These are phyloP conservation scores for Penicillium palitans DNA, from an alignment of 2,329 filamentous ascomycete species.

Conservation along the genomic window DNA sequence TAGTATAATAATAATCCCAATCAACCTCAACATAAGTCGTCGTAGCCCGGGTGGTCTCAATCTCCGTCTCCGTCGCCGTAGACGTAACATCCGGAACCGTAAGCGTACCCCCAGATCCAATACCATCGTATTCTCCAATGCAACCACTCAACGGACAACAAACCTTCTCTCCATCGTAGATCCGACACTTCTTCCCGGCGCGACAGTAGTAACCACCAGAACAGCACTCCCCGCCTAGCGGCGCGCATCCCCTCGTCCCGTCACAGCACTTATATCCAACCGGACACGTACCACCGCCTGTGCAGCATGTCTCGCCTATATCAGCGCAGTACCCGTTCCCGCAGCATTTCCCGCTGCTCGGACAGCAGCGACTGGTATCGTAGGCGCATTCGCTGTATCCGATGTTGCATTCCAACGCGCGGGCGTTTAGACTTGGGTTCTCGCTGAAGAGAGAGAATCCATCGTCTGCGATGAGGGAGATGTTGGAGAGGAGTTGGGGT, in stretches of 20 bases:
- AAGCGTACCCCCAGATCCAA: conserved; percentile 2
- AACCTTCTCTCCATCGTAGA: conserved; percentile 9
- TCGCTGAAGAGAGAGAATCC: background rate
- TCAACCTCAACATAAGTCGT: conserved; percentile 2
- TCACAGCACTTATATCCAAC: conserved; percentile 22
- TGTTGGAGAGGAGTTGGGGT: conserved; percentile 16
- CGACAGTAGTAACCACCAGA: conserved; percentile 18
- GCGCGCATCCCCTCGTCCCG: conserved; percentile 15
- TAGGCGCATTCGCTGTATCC: conserved; percentile 19
- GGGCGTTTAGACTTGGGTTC: conserved; percentile 17
- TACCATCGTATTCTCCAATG: conserved; percentile 9
- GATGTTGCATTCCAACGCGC: conserved; percentile 5
- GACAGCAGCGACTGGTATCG: conserved; percentile 17
- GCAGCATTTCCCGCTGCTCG: conserved; percentile 13
- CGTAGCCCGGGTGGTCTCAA: conserved; percentile 1
- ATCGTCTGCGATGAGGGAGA: conserved; percentile 3
- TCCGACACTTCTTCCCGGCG: conserved; percentile 17
- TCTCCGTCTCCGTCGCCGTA: conserved; percentile 3
- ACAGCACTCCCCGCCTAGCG: conserved; percentile 19
- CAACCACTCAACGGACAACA: conserved; percentile 20
- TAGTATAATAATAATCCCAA: conserved; percentile 22
- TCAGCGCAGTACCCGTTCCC: conserved; percentile 19
- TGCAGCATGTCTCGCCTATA: conserved; percentile 16
- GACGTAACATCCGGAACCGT: background rate
- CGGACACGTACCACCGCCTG: conserved; percentile 14